Base-by-base conservation (phyloP, 805 yeast genomes). In the Candida berthetii region DNA sequence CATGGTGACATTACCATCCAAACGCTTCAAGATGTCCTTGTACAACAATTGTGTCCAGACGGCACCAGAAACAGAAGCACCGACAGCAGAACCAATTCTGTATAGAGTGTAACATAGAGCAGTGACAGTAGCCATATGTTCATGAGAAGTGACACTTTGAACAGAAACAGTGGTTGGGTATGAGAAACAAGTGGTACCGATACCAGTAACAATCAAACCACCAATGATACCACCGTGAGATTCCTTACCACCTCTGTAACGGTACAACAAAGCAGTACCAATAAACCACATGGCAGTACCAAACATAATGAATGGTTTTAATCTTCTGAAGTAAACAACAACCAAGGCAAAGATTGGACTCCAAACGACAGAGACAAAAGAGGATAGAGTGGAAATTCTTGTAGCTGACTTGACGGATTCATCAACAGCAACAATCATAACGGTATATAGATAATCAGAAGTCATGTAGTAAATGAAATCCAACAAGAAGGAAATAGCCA, bases 111-210 rank as follows among this genome's bases (percentile, higher is more conserved):
- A 68, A 54, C 74, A 72, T 32, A 82, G 55, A 5, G 87, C 74
- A 36, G 81, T 71, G 33, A 78, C 74, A 33, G 77, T 71, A 7
- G 87, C 86, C 81, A 84, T 72, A 61, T 77, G 68, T 57, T 80
- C 85, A 59, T 83, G 90, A 42, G 69, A 71, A 22, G 80, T 72
- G 39, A 74, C 68, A 2, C 83, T 62, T 54, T 78, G 81, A 44
- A 80, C 70, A 19, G 84, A 74, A 5, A 78, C 82, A 53, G 76
- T 81, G n/a, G 78, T 68, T 14, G 85, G 75, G 53, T 80, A 82
- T 10, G 85, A 73, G 66, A 82, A 80, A 62, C 81, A 71, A 5
- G 85, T 84, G 31, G 85, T 82, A 50, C 87, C 88, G 44, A 82
- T 68, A 52, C 89, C 89, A 54, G 80, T 61, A 10, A 82, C 60